phyloP scores from a whole-genome alignment of 2,329 filamentous ascomycete genomes.

The Fragosphaeria purpurea region DNA sequence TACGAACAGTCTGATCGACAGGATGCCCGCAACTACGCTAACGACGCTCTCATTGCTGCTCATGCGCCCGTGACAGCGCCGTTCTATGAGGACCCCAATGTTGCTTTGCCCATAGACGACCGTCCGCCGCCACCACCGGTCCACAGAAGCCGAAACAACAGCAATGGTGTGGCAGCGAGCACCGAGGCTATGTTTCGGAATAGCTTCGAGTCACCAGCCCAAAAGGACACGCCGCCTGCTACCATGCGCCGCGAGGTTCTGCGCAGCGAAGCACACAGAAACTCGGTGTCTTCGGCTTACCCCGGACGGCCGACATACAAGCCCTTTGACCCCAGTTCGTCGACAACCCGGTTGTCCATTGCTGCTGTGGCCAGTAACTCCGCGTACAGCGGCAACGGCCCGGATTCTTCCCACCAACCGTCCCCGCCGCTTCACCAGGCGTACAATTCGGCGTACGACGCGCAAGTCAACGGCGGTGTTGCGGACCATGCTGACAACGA shows the following conservation, averaged over 20 bases:
- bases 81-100: constrained; percentile 3
- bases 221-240: constrained; percentile 30
- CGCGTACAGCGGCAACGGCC: constrained; percentile 15
- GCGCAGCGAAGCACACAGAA: constrained; percentile 45
- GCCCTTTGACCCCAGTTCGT: constrained; percentile 33
- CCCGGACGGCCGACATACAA: constrained; percentile 45
- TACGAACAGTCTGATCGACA: constrained; percentile 21
- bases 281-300: constrained; percentile 36
- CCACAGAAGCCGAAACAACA: constrained; percentile 40
- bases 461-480: constrained; percentile 42
- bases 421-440: constrained; percentile 37
- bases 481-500: constrained; percentile 49
- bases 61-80: not conserved
- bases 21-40: constrained; percentile 22
- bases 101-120: constrained; percentile 19
- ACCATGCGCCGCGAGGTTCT: constrained; percentile 50
- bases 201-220: constrained; percentile 30
- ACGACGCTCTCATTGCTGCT: not conserved
- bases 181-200: constrained; percentile 30
- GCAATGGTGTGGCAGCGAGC: constrained; percentile 22
- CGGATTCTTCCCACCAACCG: constrained; percentile 23
- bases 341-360: constrained; percentile 11
- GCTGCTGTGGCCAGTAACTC: constrained; percentile 23
- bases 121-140: constrained; percentile 47
- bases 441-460: constrained; percentile 38